These are phyloP conservation scores for Myxozyma melibiosi DNA, from an alignment of 805 yeast species.

Conservation along the genomic window DNA sequence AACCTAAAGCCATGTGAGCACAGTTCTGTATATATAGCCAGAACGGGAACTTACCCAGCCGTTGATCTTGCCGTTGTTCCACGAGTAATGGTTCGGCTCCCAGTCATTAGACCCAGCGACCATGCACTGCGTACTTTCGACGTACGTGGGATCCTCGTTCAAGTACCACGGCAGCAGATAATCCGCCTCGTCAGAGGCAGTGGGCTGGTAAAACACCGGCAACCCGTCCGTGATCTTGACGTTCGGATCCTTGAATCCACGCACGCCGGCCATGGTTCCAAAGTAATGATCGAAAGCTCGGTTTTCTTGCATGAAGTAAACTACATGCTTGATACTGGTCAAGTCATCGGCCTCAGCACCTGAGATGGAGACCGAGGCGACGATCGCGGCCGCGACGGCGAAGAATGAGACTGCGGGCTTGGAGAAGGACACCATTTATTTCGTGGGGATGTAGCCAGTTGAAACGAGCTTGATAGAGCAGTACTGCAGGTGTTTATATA, in stretches of 20 bases:
- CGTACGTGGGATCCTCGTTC: conserved; percentile 28
- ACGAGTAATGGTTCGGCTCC: conserved; percentile 36
- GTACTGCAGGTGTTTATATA: neutral
- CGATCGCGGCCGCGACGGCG: neutral
- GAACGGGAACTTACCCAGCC: neutral
- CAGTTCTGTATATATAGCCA: neutral
- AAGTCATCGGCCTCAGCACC: conserved; percentile 3
- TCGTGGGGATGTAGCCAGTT: neutral
- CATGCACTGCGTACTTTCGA: conserved; percentile 35
- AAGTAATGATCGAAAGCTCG: conserved; percentile 39
- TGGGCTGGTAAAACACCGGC: conserved; percentile 9
- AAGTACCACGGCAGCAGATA: conserved; percentile 37
- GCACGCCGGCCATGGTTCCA: conserved; percentile 39
- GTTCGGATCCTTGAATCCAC: conserved; percentile 39
- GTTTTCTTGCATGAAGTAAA: conserved; percentile 39
- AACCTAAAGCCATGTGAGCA: conserved; percentile 28
- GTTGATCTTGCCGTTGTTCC: conserved; percentile 35
- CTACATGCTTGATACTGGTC: conserved; percentile 30
- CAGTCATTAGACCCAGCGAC: conserved; percentile 38
- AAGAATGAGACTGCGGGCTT: neutral
- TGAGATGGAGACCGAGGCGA: neutral
- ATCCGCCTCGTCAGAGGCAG: conserved; percentile 7
- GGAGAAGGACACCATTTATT: neutral
- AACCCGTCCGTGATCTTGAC: conserved; percentile 17
- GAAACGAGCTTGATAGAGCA: neutral